Conservation (phyloP, 2,329 filamentous ascomycete species). For the Fusarium sp. region DNA sequence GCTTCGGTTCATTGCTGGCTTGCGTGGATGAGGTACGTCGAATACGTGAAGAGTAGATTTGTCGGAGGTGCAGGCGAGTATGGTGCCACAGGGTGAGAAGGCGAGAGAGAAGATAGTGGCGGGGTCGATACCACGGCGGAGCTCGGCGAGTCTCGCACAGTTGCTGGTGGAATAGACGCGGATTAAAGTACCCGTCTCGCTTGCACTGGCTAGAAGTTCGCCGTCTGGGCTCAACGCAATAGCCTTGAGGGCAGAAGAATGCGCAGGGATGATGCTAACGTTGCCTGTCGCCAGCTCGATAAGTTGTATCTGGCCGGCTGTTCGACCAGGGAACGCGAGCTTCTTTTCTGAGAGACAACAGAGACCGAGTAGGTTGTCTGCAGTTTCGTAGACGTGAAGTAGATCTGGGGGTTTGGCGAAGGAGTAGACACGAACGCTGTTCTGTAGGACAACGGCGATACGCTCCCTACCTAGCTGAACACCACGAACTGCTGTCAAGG, state of each 20-base stretch:
- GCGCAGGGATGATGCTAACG: slow-evolving; percentile 94
- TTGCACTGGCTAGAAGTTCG: slow-evolving; percentile 88
- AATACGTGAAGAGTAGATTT: slow-evolving; percentile 97
- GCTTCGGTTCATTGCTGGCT: slow-evolving; percentile 54
- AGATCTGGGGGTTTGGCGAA: slow-evolving; percentile 81
- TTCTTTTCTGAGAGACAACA: slow-evolving; percentile 82
- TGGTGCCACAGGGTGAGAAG: slow-evolving; percentile 84
- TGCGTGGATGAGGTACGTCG: slow-evolving; percentile 77
- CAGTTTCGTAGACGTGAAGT: slow-evolving; percentile 84
- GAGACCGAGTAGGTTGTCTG: slow-evolving; percentile 85
- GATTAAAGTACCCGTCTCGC: slow-evolving; percentile 90
- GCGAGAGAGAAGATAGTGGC: slow-evolving; percentile 89
- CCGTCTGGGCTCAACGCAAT: slow-evolving; percentile 86
- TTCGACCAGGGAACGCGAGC: slow-evolving; percentile 89
- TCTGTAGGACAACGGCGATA: slow-evolving; percentile 85
- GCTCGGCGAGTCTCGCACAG: slow-evolving; percentile 85
- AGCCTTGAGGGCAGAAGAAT: slow-evolving; percentile 83
- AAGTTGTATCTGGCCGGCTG: slow-evolving; percentile 88
- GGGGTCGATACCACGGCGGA: slow-evolving; percentile 89
- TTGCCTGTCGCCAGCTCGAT: slow-evolving; percentile 83
- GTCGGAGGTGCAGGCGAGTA: slow-evolving; percentile 94
- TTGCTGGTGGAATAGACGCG: slow-evolving; percentile 87
- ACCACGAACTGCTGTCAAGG: slow-evolving; percentile 84
- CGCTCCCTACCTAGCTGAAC: slow-evolving; percentile 82
- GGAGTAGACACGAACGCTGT: slow-evolving; percentile 85